Percentiles rank a stretch among this genome's conserved stretches.
Conservation (phyloP, 768 basidiomycete species). For the Tulasnella sp. region DNA sequence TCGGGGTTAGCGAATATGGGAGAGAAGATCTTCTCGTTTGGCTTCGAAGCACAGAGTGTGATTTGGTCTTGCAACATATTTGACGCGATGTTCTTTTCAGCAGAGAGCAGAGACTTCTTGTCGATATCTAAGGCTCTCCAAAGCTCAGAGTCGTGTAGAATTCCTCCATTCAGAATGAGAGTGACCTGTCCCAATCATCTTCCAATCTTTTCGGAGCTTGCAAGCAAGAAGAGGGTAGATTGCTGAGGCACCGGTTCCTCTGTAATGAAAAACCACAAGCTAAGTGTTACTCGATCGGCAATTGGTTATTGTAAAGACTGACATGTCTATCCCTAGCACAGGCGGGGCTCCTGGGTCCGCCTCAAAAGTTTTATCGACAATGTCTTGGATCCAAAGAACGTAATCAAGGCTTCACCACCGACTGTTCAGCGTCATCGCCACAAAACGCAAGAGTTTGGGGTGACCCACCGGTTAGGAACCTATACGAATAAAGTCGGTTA, state of each 20-base stretch:
- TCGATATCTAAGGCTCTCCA: conserved; percentile 65
- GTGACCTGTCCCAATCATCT: conserved; percentile 70
- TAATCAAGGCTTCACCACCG: conserved; percentile 74
- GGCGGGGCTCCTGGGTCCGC: conserved; percentile 12
- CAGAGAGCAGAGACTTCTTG: conserved; percentile 57
- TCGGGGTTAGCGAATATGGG: conserved; percentile 43
- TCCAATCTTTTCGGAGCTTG: conserved; percentile 56
- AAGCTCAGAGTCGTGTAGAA: background rate
- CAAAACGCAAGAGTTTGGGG: background rate
- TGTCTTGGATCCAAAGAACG: conserved; percentile 80
- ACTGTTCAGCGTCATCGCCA: background rate
- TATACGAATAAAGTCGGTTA: conserved; percentile 39
- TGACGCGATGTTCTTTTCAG: conserved; percentile 57
- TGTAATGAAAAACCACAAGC: conserved; percentile 42
- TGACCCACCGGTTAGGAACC: conserved; percentile 72
- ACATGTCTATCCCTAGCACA: conserved; percentile 77
- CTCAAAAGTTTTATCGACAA: conserved; percentile 47
- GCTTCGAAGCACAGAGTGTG: conserved; percentile 46
- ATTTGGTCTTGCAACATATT: conserved; percentile 65
- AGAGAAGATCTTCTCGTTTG: conserved; percentile 53
- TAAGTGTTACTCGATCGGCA: background rate
- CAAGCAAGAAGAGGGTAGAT: conserved; percentile 85
- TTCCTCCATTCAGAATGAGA: background rate
- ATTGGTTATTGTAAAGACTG: conserved; percentile 39
- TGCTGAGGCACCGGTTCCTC: conserved; percentile 88